Base-by-base conservation (phyloP, 2,329 filamentous ascomycete genomes). In the Nothophoma quercina region DNA sequence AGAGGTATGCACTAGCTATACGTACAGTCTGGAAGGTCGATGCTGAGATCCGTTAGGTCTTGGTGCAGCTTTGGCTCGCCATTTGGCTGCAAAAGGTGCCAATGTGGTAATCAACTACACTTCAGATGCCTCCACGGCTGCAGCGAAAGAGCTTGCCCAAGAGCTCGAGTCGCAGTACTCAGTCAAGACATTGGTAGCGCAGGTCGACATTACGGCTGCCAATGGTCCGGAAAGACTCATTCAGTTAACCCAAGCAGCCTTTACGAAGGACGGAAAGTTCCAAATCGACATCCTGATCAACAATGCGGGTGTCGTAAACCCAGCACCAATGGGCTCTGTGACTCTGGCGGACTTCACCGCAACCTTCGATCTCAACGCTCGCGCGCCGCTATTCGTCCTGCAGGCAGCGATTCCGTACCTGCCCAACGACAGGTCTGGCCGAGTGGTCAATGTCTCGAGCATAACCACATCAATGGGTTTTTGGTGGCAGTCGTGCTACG, bases 251-350 rank as follows among this genome's bases (percentile, higher is more conserved):
- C 79, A 82, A 57, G 75, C 81, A 47, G 76, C 83, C 62, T 85
- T 88, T 70, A 66, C 79, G 2, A 75, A 77, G 43, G 76, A 73
- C 53, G 70, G 73, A 44, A 74, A 75, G 34, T 82, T 90, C 65
- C 83, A 86, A 60, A 82, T 95, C 68, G 89, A 93, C 75, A 89
- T 93, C 51, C 76, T 95, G 36, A 77, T 95, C 78, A 93, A 95
- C 81, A 93, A 93, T 72, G 90, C 91, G 30, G 91, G 89, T 26
- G 75, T 83, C 3, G 74, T 78, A 8, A 69, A 82, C 33, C 92
- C 92, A 72, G 82, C 85, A 59, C 70, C 78, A 18, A 74, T 88
- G 25, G 58, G 43, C 26, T 44, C 51, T 10, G 42, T 55, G 8
- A 54, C 55, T 4, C 79, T 83, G 21, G 81, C 87, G 33, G 83